Conservation (phyloP, 805 yeast species). For the Diddensiella caesifluorescens region DNA sequence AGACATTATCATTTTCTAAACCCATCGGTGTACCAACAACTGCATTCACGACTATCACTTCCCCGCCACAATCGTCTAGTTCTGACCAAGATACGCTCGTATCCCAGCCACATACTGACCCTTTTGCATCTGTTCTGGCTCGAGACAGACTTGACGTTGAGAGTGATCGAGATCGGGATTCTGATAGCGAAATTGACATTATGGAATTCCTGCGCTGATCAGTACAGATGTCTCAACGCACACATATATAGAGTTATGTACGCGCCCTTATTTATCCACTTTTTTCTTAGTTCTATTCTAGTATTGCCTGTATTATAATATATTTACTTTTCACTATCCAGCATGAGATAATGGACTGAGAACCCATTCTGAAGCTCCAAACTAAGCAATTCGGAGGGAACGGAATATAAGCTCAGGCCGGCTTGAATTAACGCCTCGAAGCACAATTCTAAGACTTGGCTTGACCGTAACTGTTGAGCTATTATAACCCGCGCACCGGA, state of each 20-base stretch:
- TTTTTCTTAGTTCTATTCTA: neutral
- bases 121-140: slow-evolving; percentile 18
- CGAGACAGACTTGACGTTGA: slow-evolving; percentile 6
- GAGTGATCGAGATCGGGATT: slow-evolving; percentile 6
- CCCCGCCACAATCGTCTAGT: neutral
- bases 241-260: no score
- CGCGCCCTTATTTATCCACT: neutral
- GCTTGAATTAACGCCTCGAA: slow-evolving; percentile 32
- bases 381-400: slow-evolving; percentile 15
- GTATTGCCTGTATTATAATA: neutral
- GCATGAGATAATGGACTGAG: slow-evolving; percentile 14
- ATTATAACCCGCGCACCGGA: slow-evolving; percentile 36
- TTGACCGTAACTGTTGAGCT: slow-evolving; percentile 52
- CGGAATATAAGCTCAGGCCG: slow-evolving; percentile 29
- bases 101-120: slow-evolving; percentile 5
- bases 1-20: no score
- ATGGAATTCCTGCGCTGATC: slow-evolving; percentile 8
- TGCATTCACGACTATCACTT: no score
- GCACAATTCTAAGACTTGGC: slow-evolving; percentile 45
- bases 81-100: slow-evolving; percentile 4
- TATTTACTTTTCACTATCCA: neutral
- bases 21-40: no score
- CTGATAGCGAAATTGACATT: slow-evolving; percentile 10
- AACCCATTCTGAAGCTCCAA: slow-evolving; percentile 17
- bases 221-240: no score